These are phyloP conservation scores for Candida ipomoeae DNA, from an alignment of 805 yeast genomes.

Conservation along the genomic window DNA sequence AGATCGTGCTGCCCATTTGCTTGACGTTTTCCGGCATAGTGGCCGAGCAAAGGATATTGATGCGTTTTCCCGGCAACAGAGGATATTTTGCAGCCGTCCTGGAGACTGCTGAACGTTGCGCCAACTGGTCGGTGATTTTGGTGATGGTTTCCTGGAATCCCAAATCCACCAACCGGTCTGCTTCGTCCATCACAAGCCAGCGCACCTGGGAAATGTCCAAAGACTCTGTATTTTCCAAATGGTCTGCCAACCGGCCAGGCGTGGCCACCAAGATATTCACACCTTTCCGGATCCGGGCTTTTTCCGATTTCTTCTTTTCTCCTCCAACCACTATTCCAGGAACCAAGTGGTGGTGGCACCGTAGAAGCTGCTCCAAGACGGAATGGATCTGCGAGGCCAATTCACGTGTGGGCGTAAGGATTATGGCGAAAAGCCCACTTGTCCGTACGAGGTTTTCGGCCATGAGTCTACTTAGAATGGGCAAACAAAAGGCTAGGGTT, in stretches of 20 bases:
- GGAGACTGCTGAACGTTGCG: conserved; percentile 39
- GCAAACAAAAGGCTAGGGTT: conserved; percentile 82
- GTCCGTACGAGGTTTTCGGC: conserved; percentile 38
- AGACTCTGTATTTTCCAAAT: conserved; percentile 80
- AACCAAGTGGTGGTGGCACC: conserved; percentile 82
- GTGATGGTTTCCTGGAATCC: conserved; percentile 94
- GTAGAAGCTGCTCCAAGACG: conserved; percentile 67
- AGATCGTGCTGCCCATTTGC: conserved; percentile 72
- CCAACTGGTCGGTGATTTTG: conserved; percentile 61
- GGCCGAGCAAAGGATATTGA: conserved; percentile 89
- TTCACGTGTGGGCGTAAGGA: conserved; percentile 93
- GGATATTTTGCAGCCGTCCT: conserved; percentile 40
- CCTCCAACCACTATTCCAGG: conserved; percentile 98
- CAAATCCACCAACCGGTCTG: conserved; percentile 90
- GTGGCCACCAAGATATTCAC: conserved; percentile 95
- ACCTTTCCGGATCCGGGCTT: conserved; percentile 93
- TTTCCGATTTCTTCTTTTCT: conserved; percentile 94
- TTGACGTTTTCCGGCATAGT: conserved; percentile 80
- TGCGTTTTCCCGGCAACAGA: conserved; percentile 62
- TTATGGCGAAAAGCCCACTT: conserved; percentile 83
- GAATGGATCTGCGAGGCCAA: conserved; percentile 85
- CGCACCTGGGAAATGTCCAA: conserved; percentile 70
- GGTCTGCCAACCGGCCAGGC: conserved; percentile 95
- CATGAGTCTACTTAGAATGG: conserved; percentile 73
- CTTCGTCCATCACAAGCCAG: conserved; percentile 93